Evolutionary conservation across 2,329 filamentous ascomycete genomes (phyloP).

Genomic region (Cytospora piceae): DNA sequence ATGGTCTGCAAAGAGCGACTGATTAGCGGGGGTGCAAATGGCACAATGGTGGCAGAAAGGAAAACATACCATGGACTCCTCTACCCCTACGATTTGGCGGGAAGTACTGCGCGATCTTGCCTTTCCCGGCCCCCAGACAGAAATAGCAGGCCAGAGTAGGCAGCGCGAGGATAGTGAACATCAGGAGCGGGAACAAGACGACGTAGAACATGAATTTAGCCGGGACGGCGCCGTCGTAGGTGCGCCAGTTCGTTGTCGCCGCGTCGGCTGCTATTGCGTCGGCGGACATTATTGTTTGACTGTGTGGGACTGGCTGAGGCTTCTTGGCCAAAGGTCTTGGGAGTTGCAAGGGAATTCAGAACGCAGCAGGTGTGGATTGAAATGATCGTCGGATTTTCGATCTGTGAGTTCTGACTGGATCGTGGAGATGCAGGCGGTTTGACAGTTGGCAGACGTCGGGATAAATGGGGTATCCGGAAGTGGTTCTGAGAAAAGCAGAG

Average conservation of each 20-base stretch:
- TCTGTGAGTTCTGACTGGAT: neutral
- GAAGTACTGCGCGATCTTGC: conserved; percentile 20
- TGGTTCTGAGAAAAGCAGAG: neutral
- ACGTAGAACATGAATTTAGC: conserved; percentile 12
- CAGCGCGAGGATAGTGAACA: conserved; percentile 24
- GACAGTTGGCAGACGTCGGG: no score
- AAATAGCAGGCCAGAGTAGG: conserved; percentile 23
- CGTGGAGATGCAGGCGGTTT: neutral
- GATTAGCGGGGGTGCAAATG: neutral
- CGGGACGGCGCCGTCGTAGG: conserved; percentile 22
- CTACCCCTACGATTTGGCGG: conserved; percentile 18
- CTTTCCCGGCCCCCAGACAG: conserved; percentile 11
- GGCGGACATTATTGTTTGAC: conserved; percentile 13
- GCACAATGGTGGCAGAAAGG: neutral
- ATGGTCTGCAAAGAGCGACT: neutral
- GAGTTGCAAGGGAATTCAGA: neutral
- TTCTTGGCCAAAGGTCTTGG: neutral
- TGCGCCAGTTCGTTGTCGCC: conserved; percentile 27
- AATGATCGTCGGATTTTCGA: neutral
- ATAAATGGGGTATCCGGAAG: conserved; percentile 1
- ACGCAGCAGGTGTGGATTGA: neutral
- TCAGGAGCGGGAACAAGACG: conserved; percentile 22
- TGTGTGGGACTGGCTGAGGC: neutral
- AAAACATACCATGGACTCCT: conserved; percentile 2
- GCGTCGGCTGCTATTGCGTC: conserved; percentile 24